Percentiles rank a stretch among this genome's conserved stretches.
Evolutionary conservation across 2,329 filamentous ascomycete genomes (phyloP).

Genomic region (Cordyceps cicadae): DNA sequence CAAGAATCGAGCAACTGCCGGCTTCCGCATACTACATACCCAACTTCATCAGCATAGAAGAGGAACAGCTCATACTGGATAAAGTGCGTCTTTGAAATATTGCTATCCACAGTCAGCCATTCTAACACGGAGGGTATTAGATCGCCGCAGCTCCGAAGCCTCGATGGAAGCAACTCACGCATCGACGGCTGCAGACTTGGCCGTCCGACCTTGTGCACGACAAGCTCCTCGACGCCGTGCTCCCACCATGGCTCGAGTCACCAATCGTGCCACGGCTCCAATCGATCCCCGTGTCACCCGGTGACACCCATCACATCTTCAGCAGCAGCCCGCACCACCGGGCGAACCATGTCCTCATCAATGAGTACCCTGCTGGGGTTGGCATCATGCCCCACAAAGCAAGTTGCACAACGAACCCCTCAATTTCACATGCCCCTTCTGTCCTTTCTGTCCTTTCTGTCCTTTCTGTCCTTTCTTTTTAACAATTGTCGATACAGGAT

Average conservation of each 20-base stretch:
- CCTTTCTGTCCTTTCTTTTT: background rate
- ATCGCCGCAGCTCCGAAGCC: conserved; percentile 60
- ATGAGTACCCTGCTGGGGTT: conserved; percentile 79
- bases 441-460: too few species aligned
- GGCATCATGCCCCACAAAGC: conserved; percentile 94
- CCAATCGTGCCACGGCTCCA: conserved; percentile 58
- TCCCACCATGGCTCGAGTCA: conserved; percentile 66
- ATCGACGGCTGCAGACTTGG: conserved; percentile 83
- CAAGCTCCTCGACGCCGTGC: conserved; percentile 62
- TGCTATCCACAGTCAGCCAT: background rate
- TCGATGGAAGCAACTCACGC: conserved; percentile 80
- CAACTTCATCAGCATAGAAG: conserved; percentile 68
- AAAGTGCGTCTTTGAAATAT: conserved; percentile 46
- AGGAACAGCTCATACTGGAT: conserved; percentile 62
- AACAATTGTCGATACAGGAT: conserved; percentile 39
- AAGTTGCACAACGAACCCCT: background rate
- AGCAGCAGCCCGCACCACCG: conserved; percentile 59
- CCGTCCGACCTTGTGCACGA: conserved; percentile 75
- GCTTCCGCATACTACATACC: conserved; percentile 73
- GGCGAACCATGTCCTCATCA: conserved; percentile 89
- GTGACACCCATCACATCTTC: conserved; percentile 38
- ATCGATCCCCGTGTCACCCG: conserved; percentile 35
- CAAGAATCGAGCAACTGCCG: conserved; percentile 48
- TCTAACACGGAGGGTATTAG: conserved; percentile 22
- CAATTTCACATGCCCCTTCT: background rate